A percentile compares a stretch with the other conserved stretches of the same genome.
phyloP scores from a whole-genome alignment of 169 alveolate species.

The Cyclospora cayetanensis region DNA sequence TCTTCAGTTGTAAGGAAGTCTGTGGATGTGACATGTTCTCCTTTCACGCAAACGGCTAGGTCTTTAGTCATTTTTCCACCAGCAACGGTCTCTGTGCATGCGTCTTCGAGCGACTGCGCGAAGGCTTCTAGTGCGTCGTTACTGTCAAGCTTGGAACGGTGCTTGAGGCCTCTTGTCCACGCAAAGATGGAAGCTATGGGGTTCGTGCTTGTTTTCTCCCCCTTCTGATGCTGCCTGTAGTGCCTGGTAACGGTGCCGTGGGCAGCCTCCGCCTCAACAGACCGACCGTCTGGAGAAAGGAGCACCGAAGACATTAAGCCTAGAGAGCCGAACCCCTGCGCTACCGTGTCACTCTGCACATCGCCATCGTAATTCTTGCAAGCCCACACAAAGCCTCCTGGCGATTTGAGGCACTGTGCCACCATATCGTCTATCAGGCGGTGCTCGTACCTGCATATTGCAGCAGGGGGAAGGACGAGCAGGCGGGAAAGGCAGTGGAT shows the following conservation, averaged over 20 bases:
- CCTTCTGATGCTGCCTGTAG: slow-evolving; percentile 87
- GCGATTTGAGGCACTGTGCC: slow-evolving; percentile 92
- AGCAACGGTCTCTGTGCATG: slow-evolving; percentile 90
- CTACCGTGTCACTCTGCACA: slow-evolving; percentile 95
- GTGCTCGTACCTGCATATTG: slow-evolving; percentile 86
- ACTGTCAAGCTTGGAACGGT: slow-evolving; percentile 90
- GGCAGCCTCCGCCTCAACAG: slow-evolving; percentile 96
- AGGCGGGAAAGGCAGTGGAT: too few species aligned
- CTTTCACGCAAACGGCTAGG: slow-evolving; percentile 87
- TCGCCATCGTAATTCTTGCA: slow-evolving; percentile 98
- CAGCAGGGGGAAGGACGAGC: too few species aligned
- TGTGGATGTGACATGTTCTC: slow-evolving; percentile 74
- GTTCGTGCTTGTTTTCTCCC: slow-evolving; percentile 94
- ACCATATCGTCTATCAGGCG: slow-evolving; percentile 98
- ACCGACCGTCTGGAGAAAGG: slow-evolving; percentile 94
- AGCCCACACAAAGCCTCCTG: slow-evolving; percentile 99
- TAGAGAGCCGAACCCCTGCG: slow-evolving; percentile 94
- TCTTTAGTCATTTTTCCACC: slow-evolving; percentile 94
- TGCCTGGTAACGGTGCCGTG: slow-evolving; percentile 98
- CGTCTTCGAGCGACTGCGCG: slow-evolving; percentile 89
- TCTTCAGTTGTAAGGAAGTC: slow-evolving; percentile 76
- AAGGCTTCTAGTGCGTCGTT: slow-evolving; percentile 87
- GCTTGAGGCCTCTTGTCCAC: slow-evolving; percentile 94
- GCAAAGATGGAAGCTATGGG: slow-evolving; percentile 96
- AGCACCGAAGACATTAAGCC: slow-evolving; percentile 97